These are phyloP conservation scores for Boletellus deceptivus DNA, from an alignment of 1,284 basidiomycete species.

Conservation along the genomic window DNA sequence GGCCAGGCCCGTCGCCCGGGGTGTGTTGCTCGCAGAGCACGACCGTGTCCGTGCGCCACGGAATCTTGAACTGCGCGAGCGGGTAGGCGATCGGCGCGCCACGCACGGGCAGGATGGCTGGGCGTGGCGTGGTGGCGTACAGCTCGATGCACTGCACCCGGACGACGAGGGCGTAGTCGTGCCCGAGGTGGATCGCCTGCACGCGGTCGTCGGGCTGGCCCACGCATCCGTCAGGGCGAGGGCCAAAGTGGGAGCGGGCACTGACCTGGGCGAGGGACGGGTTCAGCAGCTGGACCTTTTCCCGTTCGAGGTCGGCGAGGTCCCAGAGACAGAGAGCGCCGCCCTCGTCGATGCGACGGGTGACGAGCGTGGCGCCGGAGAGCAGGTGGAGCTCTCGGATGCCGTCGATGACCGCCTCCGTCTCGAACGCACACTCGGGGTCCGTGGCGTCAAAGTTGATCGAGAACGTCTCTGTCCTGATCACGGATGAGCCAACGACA, in stretches of 20 bases:
- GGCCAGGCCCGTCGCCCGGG: constrained; percentile 4
- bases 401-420: constrained; percentile 33
- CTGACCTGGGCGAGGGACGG: constrained; percentile 26
- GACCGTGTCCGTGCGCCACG: constrained; percentile 54
- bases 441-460: constrained; percentile 25
- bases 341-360: constrained; percentile 32
- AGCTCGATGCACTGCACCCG: constrained; percentile 42
- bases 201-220: constrained; percentile 30
- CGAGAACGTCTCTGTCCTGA: constrained; percentile 23
- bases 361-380: constrained; percentile 37
- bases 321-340: constrained; percentile 26
- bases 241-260: neutral
- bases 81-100: constrained; percentile 38
- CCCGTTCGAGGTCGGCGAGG: constrained; percentile 19
- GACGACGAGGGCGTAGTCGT: constrained; percentile 42
- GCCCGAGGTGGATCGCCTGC: constrained; percentile 39
- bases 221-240: neutral
- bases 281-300: constrained; percentile 26
- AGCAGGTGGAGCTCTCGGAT: constrained; percentile 36
- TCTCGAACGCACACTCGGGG: constrained; percentile 39
- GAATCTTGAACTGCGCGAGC: constrained; percentile 46
- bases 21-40: constrained; percentile 33
- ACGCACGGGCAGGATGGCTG: constrained; percentile 11
- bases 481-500: neutral
- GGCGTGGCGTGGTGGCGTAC: constrained; percentile 32